Evolutionary conservation across 805 yeast species (phyloP).

Genomic region (Pichia membranifaciens): DNA sequence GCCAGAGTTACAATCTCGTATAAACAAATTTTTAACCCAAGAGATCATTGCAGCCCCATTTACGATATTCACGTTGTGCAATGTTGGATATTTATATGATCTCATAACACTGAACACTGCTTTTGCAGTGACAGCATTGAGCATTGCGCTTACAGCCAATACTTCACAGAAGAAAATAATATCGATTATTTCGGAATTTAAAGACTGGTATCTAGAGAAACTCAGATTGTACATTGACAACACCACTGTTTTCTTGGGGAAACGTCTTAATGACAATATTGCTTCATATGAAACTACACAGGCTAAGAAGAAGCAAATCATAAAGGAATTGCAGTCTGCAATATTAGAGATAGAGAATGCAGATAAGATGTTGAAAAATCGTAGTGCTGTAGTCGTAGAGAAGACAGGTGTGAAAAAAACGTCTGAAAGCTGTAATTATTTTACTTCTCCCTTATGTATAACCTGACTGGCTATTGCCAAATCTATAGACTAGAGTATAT

Average conservation of each 20-base stretch:
- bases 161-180: constrained; percentile 21
- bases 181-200: constrained; percentile 18
- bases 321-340: constrained; percentile 13
- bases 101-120: constrained; percentile 25
- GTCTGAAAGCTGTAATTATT: too few relatives aligned
- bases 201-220: constrained; percentile 23
- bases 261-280: constrained; percentile 16
- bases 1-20: constrained; percentile 24
- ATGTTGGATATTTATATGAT: constrained; percentile 25
- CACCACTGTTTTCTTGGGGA: constrained; percentile 17
- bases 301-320: constrained; percentile 10
- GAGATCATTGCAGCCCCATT: constrained; percentile 24
- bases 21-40: constrained; percentile 21
- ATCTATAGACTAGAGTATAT: too few relatives aligned
- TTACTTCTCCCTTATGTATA: too few relatives aligned
- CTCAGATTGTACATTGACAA: constrained; percentile 25
- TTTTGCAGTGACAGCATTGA: constrained; percentile 25
- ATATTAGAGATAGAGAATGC: constrained; percentile 13
- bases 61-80: constrained; percentile 22
- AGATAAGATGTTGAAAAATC: constrained; percentile 4
- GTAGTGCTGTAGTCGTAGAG: too few relatives aligned
- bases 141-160: constrained; percentile 26
- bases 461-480: too few relatives aligned
- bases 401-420: too few relatives aligned
- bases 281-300: constrained; percentile 13